Percentiles rank a stretch among this genome's conserved stretches.
phyloP scores from a whole-genome alignment of 352 stramenopile genomes.

The Globisporangium barbulae region DNA sequence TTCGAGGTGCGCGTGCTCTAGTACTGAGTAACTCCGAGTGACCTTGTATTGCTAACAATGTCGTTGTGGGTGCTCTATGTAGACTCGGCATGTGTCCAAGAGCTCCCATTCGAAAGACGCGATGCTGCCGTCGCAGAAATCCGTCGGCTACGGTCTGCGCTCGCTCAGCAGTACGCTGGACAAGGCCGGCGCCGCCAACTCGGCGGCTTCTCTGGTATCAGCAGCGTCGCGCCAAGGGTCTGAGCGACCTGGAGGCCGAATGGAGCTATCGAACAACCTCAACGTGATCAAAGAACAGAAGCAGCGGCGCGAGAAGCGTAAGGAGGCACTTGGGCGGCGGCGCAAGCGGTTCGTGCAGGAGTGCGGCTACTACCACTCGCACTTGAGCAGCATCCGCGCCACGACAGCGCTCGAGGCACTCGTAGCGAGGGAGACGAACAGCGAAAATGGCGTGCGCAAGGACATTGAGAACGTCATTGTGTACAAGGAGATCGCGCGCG shows the following conservation, averaged over 20 bases:
- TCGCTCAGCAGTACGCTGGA: slow-evolving; percentile 54
- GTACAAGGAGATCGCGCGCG: slow-evolving; percentile 64
- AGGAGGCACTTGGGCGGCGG: slow-evolving; percentile 41
- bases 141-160: slow-evolving; percentile 57
- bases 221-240: slow-evolving; percentile 2
- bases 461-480: slow-evolving; percentile 48
- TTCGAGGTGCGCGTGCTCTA: slow-evolving; percentile 37
- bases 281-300: slow-evolving; percentile 47
- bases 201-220: neutral
- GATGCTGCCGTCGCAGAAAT: slow-evolving; percentile 33
- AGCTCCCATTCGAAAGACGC: slow-evolving; percentile 1
- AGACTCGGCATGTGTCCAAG: slow-evolving; percentile 10
- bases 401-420: slow-evolving; percentile 36
- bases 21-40: neutral
- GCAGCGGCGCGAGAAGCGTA: slow-evolving; percentile 46
- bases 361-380: slow-evolving; percentile 32
- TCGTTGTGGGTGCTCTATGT: neutral
- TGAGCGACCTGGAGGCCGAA: slow-evolving; percentile 2
- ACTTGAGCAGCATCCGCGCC: slow-evolving; percentile 24
- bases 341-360: slow-evolving; percentile 67
- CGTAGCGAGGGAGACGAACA: slow-evolving; percentile 44
- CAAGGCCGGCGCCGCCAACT: slow-evolving; percentile 15
- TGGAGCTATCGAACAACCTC: slow-evolving; percentile 6
- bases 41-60: neutral
- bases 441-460: slow-evolving; percentile 33